Base-by-base conservation (phyloP, 768 basidiomycete genomes). In the Leucosporidium scottii region DNA sequence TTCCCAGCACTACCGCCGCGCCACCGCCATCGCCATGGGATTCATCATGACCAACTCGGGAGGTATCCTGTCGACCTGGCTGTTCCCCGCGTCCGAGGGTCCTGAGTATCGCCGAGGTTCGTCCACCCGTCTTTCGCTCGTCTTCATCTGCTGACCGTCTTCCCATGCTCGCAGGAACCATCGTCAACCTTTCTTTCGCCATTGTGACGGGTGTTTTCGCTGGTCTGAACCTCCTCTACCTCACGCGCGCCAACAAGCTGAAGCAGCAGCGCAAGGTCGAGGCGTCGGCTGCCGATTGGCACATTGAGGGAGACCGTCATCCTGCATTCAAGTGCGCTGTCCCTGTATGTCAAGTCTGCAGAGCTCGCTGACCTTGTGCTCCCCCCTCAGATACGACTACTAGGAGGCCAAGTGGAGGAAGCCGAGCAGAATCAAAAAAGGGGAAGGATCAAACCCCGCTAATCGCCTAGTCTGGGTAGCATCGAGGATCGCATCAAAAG, bases 71-170 rank as follows among this genome's bases (percentile, higher is more conserved):
- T 60, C 57, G 2, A 73, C 72, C 23, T 69, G 66, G 69, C 66
- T 71, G 4, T 67, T 67, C 62, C 62, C 77, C 84, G 85, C 82
- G 86, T 85, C 74, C 85, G 83, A 80, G 84, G 83, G 74, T 83
- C 80, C 75, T 81, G 81, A 27, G 27, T 64, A 62, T 66, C 39
- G 39, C 8, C 39, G 39, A 44, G 39, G 39, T 44, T 44, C 39
- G 12, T 34, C 53, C 39, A n/a, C 4, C 31, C 3, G 25, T 49
- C 31, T 39, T 5, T n/a, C 53, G 0, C 66, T 36, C 8, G 25
- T 21, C 15, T 1, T 12, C 8, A 28, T 47, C 20, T 9, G 3
- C 8, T 47, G 20, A 50, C n/a, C 44, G 3, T 27, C 31, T 12
- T 28, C 31, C 12, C 62, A 6, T 15, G 13, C 15, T 56, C 61